Evolutionary conservation across 2,329 filamentous ascomycete genomes (phyloP).

Genomic region (Bipolaris victoriae): DNA sequence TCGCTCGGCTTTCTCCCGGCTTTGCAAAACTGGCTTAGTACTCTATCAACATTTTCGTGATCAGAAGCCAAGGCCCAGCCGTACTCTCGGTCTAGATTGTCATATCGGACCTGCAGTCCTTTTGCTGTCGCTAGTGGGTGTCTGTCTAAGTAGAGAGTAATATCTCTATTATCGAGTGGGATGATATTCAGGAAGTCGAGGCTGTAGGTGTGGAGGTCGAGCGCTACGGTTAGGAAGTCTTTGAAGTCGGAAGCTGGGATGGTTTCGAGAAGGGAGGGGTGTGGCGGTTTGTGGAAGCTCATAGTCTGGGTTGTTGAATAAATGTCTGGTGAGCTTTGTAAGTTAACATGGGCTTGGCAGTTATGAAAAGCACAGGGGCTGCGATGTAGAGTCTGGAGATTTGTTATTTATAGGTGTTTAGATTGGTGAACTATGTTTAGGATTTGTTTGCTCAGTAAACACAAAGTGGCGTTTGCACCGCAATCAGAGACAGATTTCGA

Average conservation of each 20-base stretch:
- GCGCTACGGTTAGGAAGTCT: neutral
- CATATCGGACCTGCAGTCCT: neutral
- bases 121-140: neutral
- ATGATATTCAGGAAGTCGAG: neutral
- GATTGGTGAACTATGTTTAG: neutral
- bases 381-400: neutral
- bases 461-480: no score
- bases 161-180: no score
- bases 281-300: neutral
- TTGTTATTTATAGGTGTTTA: neutral
- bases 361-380: neutral
- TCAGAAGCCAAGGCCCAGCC: slow-evolving; percentile 17
- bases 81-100: slow-evolving; percentile 11
- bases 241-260: slow-evolving; percentile 1
- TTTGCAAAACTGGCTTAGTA: neutral
- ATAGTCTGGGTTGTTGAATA: neutral
- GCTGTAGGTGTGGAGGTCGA: neutral
- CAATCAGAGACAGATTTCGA: neutral
- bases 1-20: neutral
- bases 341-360: neutral
- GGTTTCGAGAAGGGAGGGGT: neutral
- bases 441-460: neutral
- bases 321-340: neutral
- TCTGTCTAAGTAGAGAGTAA: no score
- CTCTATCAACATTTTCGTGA: neutral